Evolutionary conservation across 345 rosid species (phyloP), one percentile per base, ranked within the genome.

Genomic region (Citrus glauca): DNA sequence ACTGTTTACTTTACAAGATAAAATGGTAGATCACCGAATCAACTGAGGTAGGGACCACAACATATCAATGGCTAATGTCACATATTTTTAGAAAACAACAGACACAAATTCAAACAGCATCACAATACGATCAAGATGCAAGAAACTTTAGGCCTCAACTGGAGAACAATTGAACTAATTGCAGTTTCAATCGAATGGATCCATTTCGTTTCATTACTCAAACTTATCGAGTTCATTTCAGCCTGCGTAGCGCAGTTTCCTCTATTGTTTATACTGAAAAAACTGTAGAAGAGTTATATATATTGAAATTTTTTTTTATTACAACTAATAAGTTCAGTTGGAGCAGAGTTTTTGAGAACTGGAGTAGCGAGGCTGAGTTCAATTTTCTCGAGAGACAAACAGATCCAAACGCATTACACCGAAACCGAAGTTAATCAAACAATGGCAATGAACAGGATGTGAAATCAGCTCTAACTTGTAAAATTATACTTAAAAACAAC

Each of bases 361-460:
- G 14, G 25, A 72, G 59, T 40, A 40, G 6, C 38, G 33, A 53
- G 48, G 40, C 27, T 75, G 14, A 22, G n/a, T 65, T 75, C 33
- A 10, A 64, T 42, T 74, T 32, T 48, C 33, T 42, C 11, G 7
- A 11, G 9, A 75, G 65, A 75, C 56, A 32, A 63, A 63, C 73
- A 79, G 80, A 79, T 80, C 78, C 78, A 69, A 68, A 63, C 35
- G 69, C 82, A 80, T 77, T 77, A 66, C 75, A 28, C 35, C 25
- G 9, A 60, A 76, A 74, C 72, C 65, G 30, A 65, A 62, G 37
- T 79, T 20, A 72, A 79, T 27, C 30, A 20, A 76, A 60, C 63
- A 75, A 33, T n/a, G 55, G 20, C 38, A 30, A 37, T 13, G 22
- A 64, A 11, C 59, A 48, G 20, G 2, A 22, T 7, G 37, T 22